These are phyloP conservation scores for Euryodendron excelsum DNA, from an alignment of 148 eudicot species.

Conservation along the genomic window DNA sequence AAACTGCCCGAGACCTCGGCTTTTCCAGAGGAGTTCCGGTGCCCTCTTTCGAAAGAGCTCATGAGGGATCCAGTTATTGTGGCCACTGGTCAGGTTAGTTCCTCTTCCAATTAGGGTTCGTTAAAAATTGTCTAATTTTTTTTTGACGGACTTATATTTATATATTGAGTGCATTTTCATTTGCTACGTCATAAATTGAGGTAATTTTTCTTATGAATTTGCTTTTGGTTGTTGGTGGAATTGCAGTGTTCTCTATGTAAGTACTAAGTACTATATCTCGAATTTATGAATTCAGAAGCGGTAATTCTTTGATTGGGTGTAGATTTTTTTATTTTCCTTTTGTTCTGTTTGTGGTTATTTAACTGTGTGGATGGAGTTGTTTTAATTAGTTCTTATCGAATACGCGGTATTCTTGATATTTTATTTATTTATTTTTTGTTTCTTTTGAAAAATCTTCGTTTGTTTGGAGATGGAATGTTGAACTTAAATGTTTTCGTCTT, in stretches of 20 bases:
- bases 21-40: slow-evolving; percentile 62
- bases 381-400: not conserved
- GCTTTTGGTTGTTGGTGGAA: slow-evolving; percentile 8
- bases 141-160: not conserved
- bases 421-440: not conserved
- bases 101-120: slow-evolving; percentile 16
- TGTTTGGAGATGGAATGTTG: not conserved
- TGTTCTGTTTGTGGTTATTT: slow-evolving; percentile 1
- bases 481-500: not conserved
- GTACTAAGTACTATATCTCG: not conserved
- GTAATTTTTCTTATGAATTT: not conserved
- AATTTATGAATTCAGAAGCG: not conserved
- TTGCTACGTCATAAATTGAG: not conserved
- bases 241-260: not conserved
- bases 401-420: not conserved
- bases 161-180: not conserved
- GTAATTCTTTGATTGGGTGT: not conserved
- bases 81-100: slow-evolving; percentile 67
- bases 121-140: not conserved
- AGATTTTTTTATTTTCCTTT: not conserved
- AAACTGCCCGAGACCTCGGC: not conserved
- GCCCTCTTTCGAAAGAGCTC: slow-evolving; percentile 81
- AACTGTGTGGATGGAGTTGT: not conserved
- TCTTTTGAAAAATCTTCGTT: not conserved
- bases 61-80: slow-evolving; percentile 88